Conservation (phyloP, 164 flowering plant species). For the Chloranthus sessilifolius region DNA sequence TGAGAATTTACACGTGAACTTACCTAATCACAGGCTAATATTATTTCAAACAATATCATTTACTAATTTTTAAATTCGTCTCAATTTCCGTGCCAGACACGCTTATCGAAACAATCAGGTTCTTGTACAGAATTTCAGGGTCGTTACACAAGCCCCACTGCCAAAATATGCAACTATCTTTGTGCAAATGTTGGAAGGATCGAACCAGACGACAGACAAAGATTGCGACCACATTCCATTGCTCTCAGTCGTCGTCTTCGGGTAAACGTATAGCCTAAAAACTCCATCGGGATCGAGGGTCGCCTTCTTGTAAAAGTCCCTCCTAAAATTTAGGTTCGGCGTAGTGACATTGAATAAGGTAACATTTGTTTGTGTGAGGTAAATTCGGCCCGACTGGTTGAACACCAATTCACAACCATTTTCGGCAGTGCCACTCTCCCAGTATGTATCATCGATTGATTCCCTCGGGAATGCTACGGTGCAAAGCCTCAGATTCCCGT, state of each 20-base stretch:
- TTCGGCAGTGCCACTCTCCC: background rate
- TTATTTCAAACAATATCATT: too few species aligned
- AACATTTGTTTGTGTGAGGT: constrained; percentile 11
- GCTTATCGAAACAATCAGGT: too few species aligned
- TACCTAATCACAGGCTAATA: too few species aligned
- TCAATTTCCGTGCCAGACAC: too few species aligned
- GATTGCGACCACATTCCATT: constrained; percentile 2
- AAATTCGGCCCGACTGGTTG: constrained; percentile 27
- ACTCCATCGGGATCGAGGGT: constrained; percentile 42
- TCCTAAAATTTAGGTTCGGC: background rate
- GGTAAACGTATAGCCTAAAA: constrained; percentile 26
- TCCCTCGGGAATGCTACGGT: constrained; percentile 1
- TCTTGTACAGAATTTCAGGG: too few species aligned
- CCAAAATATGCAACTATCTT: background rate
- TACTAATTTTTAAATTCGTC: too few species aligned
- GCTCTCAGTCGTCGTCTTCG: constrained; percentile 4
- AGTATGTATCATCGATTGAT: background rate
- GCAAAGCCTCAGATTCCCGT: constrained; percentile 31
- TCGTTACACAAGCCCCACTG: constrained; percentile 40
- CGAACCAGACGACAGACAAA: background rate
- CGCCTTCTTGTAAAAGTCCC: constrained; percentile 29
- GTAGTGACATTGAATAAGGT: constrained; percentile 18
- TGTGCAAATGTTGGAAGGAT: constrained; percentile 7
- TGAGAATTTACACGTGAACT: too few species aligned
- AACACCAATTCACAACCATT: constrained; percentile 21